Base-by-base conservation (phyloP, 179 eudicot genomes). In the Beta macrorhiza region DNA sequence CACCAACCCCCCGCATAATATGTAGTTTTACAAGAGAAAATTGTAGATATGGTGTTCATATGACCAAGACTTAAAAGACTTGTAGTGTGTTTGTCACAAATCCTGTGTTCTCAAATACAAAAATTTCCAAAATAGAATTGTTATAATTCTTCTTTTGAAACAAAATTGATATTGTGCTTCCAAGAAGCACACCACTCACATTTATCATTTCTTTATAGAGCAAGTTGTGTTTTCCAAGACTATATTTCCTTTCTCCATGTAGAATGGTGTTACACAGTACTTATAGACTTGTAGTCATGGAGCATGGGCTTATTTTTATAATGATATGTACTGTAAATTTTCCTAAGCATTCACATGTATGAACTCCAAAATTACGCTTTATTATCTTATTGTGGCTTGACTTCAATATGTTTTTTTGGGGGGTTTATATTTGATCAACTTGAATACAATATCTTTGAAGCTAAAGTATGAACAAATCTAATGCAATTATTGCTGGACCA, bases 1-100 rank as follows among this genome's bases (percentile, higher is more conserved):
- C 63, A 74, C 77, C 77, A 74, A 74, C 44, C 45, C 14, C 47
- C 44, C 64, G 45, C 77, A 74, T 69, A 69, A 11, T n/a, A 5
- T 9, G 25, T 8, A 3, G 12, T 64, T 63, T 22, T 32, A 32
- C 19, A 37, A 13, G 72, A 67, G 67, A 67, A 67, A 42, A 67
- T 67, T 4, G 10, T 17, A 65, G 13, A 67, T 8, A 15, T 67
- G 45, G 32, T 67, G 45, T 67, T 32, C 71, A 67, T 70, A 45
- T 45, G 56, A 70, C 55, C 74, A 44, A 70, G 74, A 70, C 29
- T 70, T 67, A 11, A 22, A 17, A 17, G 52, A 70, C 25, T 63
- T 32, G 25, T 19, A 44, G 55, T 70, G 67, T 63, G 67, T 22
- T 11, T 22, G 4, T 64, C 42, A 20, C 29, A 64, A 64, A n/a